Percentiles rank a stretch among this genome's conserved stretches.
Conservation (phyloP, 129 eudicot species). For the Escallonia rubra region DNA sequence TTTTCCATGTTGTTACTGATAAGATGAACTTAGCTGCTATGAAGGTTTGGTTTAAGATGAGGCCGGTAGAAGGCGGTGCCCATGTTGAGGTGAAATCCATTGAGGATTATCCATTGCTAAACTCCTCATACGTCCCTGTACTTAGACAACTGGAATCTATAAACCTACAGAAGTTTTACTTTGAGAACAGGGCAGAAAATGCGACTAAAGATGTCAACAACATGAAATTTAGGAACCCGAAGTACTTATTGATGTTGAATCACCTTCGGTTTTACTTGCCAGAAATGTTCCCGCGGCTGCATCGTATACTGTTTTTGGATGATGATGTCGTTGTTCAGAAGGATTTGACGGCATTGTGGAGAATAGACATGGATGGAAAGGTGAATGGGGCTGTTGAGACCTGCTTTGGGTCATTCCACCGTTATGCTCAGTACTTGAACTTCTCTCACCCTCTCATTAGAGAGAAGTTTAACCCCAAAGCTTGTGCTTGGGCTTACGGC, state of each 20-base stretch:
- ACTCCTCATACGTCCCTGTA: constrained; percentile 75
- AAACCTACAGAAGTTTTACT: constrained; percentile 52
- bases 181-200: constrained; percentile 60
- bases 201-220: constrained; percentile 56
- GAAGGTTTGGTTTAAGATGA: constrained; percentile 91
- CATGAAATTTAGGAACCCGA: constrained; percentile 53
- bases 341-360: constrained; percentile 75
- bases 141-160: constrained; percentile 58
- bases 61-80: constrained; percentile 58
- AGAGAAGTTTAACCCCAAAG: constrained; percentile 58
- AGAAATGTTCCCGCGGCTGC: constrained; percentile 71
- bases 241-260: constrained; percentile 63
- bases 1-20: constrained; percentile 80
- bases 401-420: constrained; percentile 79
- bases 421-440: constrained; percentile 62
- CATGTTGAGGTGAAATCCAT: constrained; percentile 75
- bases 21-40: constrained; percentile 81
- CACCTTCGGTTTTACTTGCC: constrained; percentile 85
- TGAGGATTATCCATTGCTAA: constrained; percentile 60
- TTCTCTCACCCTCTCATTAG: constrained; percentile 68
- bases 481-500: constrained; percentile 90
- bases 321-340: constrained; percentile 91
- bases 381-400: constrained; percentile 86
- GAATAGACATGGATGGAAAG: constrained; percentile 73
- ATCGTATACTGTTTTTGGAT: constrained; percentile 66